Conservation (phyloP, 2,329 filamentous ascomycete species). For the Huntiella abstrusa region DNA sequence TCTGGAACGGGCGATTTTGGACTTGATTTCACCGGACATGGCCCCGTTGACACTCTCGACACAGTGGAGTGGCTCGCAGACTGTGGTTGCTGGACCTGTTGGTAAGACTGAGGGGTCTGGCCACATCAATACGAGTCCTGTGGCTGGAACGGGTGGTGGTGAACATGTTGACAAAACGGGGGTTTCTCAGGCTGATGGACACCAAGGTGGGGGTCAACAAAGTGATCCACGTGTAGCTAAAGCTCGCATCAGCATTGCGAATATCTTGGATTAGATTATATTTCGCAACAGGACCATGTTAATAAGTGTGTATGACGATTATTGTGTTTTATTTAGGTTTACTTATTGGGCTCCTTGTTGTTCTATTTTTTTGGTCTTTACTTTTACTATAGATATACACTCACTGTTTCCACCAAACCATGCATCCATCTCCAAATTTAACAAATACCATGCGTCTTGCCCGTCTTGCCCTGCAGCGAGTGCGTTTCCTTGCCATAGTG, state of each 20-base stretch:
- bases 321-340: too few species aligned
- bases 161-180: too few species aligned
- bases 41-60: slow-evolving; percentile 2
- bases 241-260: slow-evolving; percentile 24
- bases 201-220: neutral
- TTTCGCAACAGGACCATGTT: neutral
- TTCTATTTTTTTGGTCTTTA: neutral
- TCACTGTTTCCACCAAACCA: neutral
- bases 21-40: slow-evolving; percentile 5
- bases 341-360: neutral
- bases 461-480: slow-evolving; percentile 72
- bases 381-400: neutral
- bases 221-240: slow-evolving; percentile 11
- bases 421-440: slow-evolving; percentile 23
- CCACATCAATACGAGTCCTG: neutral
- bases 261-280: slow-evolving; percentile 22
- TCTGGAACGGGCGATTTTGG: slow-evolving; percentile 31
- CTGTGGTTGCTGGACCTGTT: neutral
- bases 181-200: too few species aligned
- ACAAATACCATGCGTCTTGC: slow-evolving; percentile 79
- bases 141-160: neutral
- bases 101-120: neutral
- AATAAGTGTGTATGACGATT: neutral
- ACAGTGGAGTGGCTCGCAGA: slow-evolving; percentile 11
- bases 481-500: slow-evolving; percentile 52